Evolutionary conservation across 1,139 yeast genomes (phyloP).

Genomic region (Hanseniaspora uvarum): DNA sequence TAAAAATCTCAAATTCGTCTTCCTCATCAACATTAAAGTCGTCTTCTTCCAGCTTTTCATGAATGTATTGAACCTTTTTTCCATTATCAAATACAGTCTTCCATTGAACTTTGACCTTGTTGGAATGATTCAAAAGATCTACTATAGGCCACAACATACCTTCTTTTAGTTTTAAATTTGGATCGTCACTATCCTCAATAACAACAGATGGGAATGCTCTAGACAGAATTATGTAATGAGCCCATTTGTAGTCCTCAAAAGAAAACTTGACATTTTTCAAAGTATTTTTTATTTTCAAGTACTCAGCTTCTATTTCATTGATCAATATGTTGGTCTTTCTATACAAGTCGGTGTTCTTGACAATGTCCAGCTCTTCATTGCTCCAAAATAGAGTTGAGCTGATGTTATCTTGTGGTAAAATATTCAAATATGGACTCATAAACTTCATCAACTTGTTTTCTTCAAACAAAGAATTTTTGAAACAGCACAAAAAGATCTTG

Average conservation of each 20-base stretch:
- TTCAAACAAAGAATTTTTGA: constrained; percentile 32
- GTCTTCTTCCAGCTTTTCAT: constrained; percentile 9
- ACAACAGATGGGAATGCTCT: constrained; percentile 67
- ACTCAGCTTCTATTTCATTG: constrained; percentile 20
- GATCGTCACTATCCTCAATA: constrained; percentile 26
- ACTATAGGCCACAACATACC: constrained; percentile 70
- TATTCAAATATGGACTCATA: constrained; percentile 43
- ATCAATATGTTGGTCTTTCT: constrained; percentile 32
- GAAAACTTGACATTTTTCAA: not conserved
- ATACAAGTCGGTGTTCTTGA: constrained; percentile 54
- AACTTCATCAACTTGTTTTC: constrained; percentile 39
- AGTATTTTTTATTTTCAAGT: not conserved
- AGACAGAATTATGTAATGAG: constrained; percentile 57
- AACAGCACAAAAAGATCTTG: constrained; percentile 2
- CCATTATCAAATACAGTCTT: constrained; percentile 21
- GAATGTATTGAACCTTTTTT: constrained; percentile 30
- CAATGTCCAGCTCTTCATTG: constrained; percentile 38
- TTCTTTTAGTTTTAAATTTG: constrained; percentile 35
- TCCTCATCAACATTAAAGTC: constrained; percentile 29
- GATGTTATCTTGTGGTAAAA: constrained; percentile 45
- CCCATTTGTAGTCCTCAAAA: constrained; percentile 50
- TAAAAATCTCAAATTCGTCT: constrained; percentile 41
- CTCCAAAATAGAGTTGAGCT: constrained; percentile 60
- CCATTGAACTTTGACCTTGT: constrained; percentile 61
- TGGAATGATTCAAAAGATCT: constrained; percentile 67